Evolutionary conservation across 805 yeast species (phyloP), one percentile per base, ranked within the genome.

Genomic region (Wickerhamiella kazuoi): DNA sequence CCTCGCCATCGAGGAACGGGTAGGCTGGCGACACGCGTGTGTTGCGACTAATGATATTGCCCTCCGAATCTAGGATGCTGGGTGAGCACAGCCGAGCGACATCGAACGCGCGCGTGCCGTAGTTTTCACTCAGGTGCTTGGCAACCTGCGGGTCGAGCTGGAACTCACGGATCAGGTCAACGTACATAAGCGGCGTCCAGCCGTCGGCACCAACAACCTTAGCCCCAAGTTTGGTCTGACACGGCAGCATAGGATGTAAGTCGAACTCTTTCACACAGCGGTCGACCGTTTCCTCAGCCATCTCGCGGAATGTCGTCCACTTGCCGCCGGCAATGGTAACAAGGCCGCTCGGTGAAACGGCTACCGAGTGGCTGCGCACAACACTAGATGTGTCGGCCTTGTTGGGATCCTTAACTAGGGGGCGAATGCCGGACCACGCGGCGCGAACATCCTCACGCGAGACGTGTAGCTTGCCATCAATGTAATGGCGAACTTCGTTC

Each of bases 381-480:
- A 86, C 67, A 39, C 84, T 86, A 63, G 84, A 90, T 42, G 96
- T 86, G 35, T 76, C 65, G 23, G 60, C 59, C 60, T 43, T 66
- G 62, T 54, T 62, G 50, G 53, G 76, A 60, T 86, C 93, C 57
- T 80, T 74, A 33, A 82, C 96, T 53, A 86, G 72, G 11, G 97
- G 97, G 60, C 97, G 73, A 53, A 86, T 81, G 61, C 97, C 97
- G 38, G 93, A 76, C 97, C 97, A 86, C 35, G 96, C 94, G 54
- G 90, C 79, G 49, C 80, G 67, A 32, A 86, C 95, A 55, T 87
- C 96, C 46, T 76, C 82, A 63, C 94, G 72, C 55, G 79, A 71
- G 35, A 86, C 93, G 34, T 83, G 83, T 68, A 86, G 77, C 53
- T 77, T 81, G 41, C 61, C 59, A 38, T 60, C 59, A 50, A 86